Conservation (phyloP, 2,329 filamentous ascomycete genomes). For the Arthrobotrys iridis region DNA sequence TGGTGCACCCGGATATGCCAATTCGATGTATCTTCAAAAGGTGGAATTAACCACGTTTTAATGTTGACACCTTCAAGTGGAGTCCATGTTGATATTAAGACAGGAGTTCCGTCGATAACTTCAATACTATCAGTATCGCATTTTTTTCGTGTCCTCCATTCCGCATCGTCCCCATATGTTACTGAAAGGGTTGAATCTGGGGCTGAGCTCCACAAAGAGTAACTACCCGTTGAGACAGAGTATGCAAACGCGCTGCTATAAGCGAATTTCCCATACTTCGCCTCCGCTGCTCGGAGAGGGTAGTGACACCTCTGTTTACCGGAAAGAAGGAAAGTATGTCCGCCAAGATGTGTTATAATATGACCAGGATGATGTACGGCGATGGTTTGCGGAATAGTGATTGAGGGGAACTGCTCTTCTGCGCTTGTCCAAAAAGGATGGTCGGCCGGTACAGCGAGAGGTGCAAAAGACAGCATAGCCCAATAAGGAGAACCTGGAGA, state of each 20-base stretch:
- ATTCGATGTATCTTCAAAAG: conserved; percentile 68
- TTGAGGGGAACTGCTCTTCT: conserved; percentile 71
- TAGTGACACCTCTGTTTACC: conserved; percentile 85
- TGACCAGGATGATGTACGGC: conserved; percentile 75
- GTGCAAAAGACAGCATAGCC: conserved; percentile 81
- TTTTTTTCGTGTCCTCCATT: conserved; percentile 78
- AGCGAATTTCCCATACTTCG: conserved; percentile 82
- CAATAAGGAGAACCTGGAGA: conserved; percentile 78
- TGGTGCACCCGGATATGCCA: conserved; percentile 76
- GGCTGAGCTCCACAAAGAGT: conserved; percentile 79
- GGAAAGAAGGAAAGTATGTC: conserved; percentile 78
- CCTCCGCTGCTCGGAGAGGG: conserved; percentile 81
- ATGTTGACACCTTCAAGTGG: conserved; percentile 70
- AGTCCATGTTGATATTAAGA: conserved; percentile 78
- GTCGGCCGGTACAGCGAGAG: conserved; percentile 73
- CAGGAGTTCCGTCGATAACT: conserved; percentile 63
- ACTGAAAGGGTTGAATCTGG: conserved; percentile 79
- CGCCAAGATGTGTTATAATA: conserved; percentile 76
- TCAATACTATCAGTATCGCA: conserved; percentile 71
- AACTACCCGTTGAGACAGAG: conserved; percentile 78
- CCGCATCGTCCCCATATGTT: conserved; percentile 79
- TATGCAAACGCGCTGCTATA: conserved; percentile 81
- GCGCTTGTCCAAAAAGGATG: conserved; percentile 79
- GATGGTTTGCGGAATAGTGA: conserved; percentile 69
- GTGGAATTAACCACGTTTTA: conserved; percentile 73